Base-by-base conservation (phyloP, 805 yeast genomes). In the Lipomyces lipofer region DNA sequence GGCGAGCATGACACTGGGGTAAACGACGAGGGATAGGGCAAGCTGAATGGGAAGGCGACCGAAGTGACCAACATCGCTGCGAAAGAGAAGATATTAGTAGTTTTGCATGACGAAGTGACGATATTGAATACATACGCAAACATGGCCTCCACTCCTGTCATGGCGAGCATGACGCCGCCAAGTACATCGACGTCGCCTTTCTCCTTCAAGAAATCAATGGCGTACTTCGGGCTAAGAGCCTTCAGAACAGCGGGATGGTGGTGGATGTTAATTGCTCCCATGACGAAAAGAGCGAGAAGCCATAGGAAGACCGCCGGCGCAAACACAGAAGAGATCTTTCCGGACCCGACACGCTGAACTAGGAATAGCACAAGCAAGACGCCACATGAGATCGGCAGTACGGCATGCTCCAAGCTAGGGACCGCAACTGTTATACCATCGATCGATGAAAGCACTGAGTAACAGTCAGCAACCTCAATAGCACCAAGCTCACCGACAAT, bases 71-170 rank as follows among this genome's bases (percentile, higher is more conserved):
- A 81, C 71, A 66, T 82, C 85, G 1, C 56, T 52, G 29, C 7
- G 38, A 9, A 9, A 42, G 9, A 17, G 35, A n/a, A 29, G 30
- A 15, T 15, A 24, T 40, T 35, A 47, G 43, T 7, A 33, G 10
- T 13, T 17, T 13, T 10, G 19, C 3, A 28, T 17, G 5, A 30
- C 13, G 13, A 5, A 24, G 7, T 9, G 22, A 2, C 2, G n/a
- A 17, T 2, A 2, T 13, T n/a, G 15, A 29, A 39, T 4, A 45
- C 56, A 10, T 47, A 52, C 56, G 85, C 83, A 69, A 82, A 82
- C 82, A 82, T 77, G 5, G 85, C 84, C 59, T 82, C 86, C 3
- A 79, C 71, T 29, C 86, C 86, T 0, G 86, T 81, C 24, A 82
- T 67, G 1, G 81, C 71, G 42, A 82, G 74, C 78, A 81, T 75